Percentiles rank a stretch among this genome's conserved stretches.
These are phyloP conservation scores for Vitis amurensis DNA, from an alignment of 164 flowering plant species.

Conservation along the genomic window DNA sequence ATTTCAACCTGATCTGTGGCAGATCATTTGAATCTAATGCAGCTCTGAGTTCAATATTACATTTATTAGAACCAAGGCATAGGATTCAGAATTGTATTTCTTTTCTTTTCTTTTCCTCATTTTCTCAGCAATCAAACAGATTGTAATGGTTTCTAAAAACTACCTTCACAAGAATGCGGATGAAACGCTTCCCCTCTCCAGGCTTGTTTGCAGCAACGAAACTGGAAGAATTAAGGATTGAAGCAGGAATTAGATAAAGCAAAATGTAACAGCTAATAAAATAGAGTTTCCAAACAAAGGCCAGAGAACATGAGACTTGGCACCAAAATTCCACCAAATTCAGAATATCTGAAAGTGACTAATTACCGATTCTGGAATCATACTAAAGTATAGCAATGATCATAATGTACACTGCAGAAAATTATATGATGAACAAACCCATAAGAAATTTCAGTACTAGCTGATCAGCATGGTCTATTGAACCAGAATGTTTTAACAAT, in stretches of 20 bases:
- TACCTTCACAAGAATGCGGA: slow-evolving; percentile 85
- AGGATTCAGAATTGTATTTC: no score
- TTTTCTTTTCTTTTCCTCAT: background rate
- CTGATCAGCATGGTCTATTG: background rate
- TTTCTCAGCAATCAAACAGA: slow-evolving; percentile 1
- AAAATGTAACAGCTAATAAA: background rate
- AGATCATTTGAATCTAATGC: no score
- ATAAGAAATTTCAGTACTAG: no score
- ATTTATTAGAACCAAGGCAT: no score
- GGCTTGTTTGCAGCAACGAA: slow-evolving; percentile 66
- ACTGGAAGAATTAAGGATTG: slow-evolving; percentile 33
- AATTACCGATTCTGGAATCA: background rate
- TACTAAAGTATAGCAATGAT: background rate
- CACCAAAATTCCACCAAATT: background rate
- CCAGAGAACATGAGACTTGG: background rate
- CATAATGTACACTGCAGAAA: no score
- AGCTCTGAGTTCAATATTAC: no score
- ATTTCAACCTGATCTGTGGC: no score
- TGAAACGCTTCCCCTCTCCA: slow-evolving; percentile 78
- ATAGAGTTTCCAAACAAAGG: background rate
- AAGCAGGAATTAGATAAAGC: background rate
- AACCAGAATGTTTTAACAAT: background rate
- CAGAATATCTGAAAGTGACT: background rate
- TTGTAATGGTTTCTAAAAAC: background rate
- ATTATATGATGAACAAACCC: no score